Conservation (phyloP, 2,329 filamentous ascomycete genomes). For the Ophiostoma tasmaniense region DNA sequence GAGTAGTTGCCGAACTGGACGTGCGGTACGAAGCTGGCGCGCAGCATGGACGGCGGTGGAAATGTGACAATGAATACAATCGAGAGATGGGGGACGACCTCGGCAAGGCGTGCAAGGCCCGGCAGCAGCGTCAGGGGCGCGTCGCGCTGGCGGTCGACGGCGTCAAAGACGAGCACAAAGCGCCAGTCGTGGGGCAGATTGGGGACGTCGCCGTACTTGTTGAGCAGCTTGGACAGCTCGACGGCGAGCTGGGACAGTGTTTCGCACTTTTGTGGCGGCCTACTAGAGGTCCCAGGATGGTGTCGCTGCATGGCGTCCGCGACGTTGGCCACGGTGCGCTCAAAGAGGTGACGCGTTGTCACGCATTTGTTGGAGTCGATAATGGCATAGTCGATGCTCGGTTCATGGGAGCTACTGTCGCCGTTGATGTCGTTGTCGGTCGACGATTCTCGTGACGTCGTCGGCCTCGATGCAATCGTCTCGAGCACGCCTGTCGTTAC, state of each 20-base stretch:
- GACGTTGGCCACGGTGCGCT: constrained; percentile 56
- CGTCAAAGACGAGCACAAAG: constrained; percentile 81
- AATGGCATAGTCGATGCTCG: constrained; percentile 48
- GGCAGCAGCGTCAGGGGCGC: constrained; percentile 69
- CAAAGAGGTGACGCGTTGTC: constrained; percentile 67
- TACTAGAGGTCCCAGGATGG: constrained; percentile 34
- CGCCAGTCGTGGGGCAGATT: constrained; percentile 36
- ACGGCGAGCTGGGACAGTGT: constrained; percentile 68
- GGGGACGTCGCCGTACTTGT: constrained; percentile 32
- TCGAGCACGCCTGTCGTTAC: constrained; percentile 57
- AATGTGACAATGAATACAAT: constrained; percentile 69
- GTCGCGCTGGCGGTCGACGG: constrained; percentile 76
- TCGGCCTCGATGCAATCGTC: constrained; percentile 25
- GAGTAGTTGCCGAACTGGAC: constrained; percentile 79
- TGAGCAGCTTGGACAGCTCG: constrained; percentile 58
- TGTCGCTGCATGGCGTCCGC: constrained; percentile 36
- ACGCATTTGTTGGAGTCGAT: constrained; percentile 69
- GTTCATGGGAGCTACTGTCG: constrained; percentile 28
- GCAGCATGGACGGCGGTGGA: constrained; percentile 60
- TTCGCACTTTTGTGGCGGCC: constrained; percentile 51
- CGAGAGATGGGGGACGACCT: constrained; percentile 69
- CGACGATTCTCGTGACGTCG: constrained; percentile 11
- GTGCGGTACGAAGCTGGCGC: constrained; percentile 61
- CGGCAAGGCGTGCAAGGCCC: constrained; percentile 71
- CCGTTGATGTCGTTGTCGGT: constrained; percentile 34